A percentile compares a stretch with the other conserved stretches of the same genome.
phyloP scores from a whole-genome alignment of 2,329 filamentous ascomycete genomes.

The Moelleriella libera region DNA sequence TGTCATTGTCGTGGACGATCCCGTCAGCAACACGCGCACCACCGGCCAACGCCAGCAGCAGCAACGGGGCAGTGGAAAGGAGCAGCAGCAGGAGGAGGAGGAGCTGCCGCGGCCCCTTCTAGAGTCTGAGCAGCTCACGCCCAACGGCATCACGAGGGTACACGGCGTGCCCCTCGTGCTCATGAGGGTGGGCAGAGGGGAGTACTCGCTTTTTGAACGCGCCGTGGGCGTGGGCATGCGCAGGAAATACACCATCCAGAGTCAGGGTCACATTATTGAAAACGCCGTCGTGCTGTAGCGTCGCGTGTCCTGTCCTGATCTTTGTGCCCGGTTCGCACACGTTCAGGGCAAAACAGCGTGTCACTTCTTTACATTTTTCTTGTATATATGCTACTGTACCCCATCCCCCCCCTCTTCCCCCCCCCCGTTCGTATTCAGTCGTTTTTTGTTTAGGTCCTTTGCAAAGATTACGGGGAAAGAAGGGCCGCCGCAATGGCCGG shows the following conservation, averaged over 20 bases:
- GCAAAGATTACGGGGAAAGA: no score
- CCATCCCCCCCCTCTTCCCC: no score
- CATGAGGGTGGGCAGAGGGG: constrained; percentile 52
- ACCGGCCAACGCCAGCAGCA: no score
- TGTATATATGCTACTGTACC: no score
- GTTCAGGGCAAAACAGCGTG: no score
- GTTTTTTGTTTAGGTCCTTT: no score
- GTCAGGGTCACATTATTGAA: constrained; percentile 62
- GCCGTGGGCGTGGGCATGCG: constrained; percentile 61
- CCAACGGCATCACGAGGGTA: constrained; percentile 51
- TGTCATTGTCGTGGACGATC: constrained; percentile 55
- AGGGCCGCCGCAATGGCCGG: no score
- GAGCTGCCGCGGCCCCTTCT: constrained; percentile 49
- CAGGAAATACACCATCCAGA: constrained; percentile 66
- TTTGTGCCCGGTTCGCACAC: background rate
- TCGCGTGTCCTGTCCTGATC: background rate
- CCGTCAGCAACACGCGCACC: constrained; percentile 8
- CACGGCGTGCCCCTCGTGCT: constrained; percentile 74
- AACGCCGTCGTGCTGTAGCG: constrained; percentile 54
- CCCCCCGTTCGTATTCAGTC: no score
- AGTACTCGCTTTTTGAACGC: constrained; percentile 45
- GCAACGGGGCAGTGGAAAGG: no score
- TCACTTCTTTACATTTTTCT: no score
- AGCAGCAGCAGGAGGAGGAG: constrained; percentile 7
- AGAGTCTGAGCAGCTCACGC: constrained; percentile 59